Percentiles rank a stretch among this genome's conserved stretches.
These are phyloP conservation scores for Trametes gibbosa DNA, from an alignment of 768 basidiomycete genomes.

Conservation along the genomic window DNA sequence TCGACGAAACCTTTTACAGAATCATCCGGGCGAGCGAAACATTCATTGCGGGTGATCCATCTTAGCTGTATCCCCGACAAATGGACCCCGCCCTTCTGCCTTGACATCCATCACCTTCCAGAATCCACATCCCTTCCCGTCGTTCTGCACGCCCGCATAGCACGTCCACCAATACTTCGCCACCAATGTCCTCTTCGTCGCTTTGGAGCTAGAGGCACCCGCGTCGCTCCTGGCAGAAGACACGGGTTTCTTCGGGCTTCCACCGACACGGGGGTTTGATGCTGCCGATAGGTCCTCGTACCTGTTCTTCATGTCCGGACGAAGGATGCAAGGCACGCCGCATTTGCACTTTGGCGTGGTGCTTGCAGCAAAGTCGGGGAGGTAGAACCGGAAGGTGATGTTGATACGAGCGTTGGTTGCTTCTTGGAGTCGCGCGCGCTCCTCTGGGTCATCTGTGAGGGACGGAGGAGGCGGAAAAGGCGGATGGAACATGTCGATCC, in stretches of 20 bases:
- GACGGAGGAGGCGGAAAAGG: constrained; percentile 27
- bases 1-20: neutral
- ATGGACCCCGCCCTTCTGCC: constrained; percentile 61
- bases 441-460: constrained; percentile 2
- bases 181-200: constrained; percentile 31
- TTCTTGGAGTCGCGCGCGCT: constrained; percentile 26
- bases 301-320: constrained; percentile 78
- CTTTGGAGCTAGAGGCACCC: neutral
- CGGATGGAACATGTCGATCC: constrained; percentile 72
- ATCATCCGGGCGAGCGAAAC: neutral
- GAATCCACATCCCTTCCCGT: constrained; percentile 76
- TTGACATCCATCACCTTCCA: constrained; percentile 74
- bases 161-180: constrained; percentile 79
- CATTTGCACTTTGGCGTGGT: constrained; percentile 74
- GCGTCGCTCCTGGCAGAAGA: neutral
- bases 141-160: constrained; percentile 77
- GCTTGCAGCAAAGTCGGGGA: constrained; percentile 72
- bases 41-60: neutral
- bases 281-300: constrained; percentile 24
- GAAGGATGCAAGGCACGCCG: constrained; percentile 62
- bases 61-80: constrained; percentile 26
- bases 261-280: neutral
- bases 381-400: constrained; percentile 83
- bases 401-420: constrained; percentile 74
- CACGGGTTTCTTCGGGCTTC: neutral